These are phyloP conservation scores for Yamagishiella unicocca DNA, from an alignment of 139 green algal genomes.

Conservation along the genomic window DNA sequence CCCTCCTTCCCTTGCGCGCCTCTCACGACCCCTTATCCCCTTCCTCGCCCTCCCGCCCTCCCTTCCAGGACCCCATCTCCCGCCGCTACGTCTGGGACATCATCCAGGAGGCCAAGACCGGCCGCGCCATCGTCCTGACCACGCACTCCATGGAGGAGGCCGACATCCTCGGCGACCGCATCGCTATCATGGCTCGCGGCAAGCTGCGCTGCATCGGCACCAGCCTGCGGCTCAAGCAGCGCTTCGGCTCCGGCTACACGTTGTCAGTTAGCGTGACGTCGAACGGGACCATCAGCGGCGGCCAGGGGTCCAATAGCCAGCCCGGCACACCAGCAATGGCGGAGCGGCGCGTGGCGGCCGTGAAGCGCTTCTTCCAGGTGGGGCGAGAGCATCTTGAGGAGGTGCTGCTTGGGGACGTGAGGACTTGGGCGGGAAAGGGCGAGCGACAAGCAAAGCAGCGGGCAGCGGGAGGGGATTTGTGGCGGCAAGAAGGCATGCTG, in stretches of 20 bases:
- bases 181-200: conserved; percentile 94
- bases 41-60: background rate
- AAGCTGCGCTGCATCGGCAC: conserved; percentile 86
- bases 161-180: conserved; percentile 92
- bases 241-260: conserved; percentile 89
- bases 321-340: background rate
- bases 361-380: conserved; percentile 65
- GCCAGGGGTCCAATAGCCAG: background rate
- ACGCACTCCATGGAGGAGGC: conserved; percentile 99
- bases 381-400: background rate
- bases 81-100: conserved; percentile 95
- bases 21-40: too few species aligned
- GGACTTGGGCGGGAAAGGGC: too few species aligned
- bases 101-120: conserved; percentile 72
- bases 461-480: too few species aligned
- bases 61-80: conserved; percentile 81
- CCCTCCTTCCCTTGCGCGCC: too few species aligned
- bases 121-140: conserved; percentile 91
- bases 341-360: conserved; percentile 43
- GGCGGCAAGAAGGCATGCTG: too few species aligned
- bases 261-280: conserved; percentile 48
- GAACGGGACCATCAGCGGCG: background rate
- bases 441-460: too few species aligned
- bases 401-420: too few species aligned
- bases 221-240: conserved; percentile 91